phyloP scores from a whole-genome alignment of 1,284 basidiomycete species.

The Trichosporon ovoides region DNA sequence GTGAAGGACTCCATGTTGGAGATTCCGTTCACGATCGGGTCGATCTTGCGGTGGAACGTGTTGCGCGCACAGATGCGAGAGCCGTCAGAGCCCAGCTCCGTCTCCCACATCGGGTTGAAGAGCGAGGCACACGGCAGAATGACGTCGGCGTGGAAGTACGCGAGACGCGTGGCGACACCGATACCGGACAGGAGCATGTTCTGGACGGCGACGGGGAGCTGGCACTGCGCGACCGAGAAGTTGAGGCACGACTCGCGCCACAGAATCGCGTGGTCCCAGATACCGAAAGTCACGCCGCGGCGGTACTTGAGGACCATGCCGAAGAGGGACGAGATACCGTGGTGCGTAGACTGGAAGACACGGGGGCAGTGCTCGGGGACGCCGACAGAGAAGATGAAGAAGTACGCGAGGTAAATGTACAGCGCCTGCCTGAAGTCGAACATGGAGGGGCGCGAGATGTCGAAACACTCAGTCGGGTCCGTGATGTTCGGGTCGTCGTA shows the following conservation, averaged over 20 bases:
- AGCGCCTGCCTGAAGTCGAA: slow-evolving; percentile 16
- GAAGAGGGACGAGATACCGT: slow-evolving; percentile 11
- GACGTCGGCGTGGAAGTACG: slow-evolving; percentile 16
- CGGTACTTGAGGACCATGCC: slow-evolving; percentile 18
- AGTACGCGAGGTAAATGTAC: slow-evolving; percentile 13
- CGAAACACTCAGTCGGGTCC: slow-evolving; percentile 7
- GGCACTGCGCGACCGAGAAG: slow-evolving; percentile 15
- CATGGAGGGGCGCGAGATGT: slow-evolving; percentile 11
- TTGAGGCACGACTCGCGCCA: slow-evolving; percentile 17
- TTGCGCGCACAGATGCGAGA: slow-evolving; percentile 9
- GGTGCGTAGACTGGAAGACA: slow-evolving; percentile 16
- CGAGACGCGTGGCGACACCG: slow-evolving; percentile 13
- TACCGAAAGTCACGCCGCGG: slow-evolving; percentile 13
- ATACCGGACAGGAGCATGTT: slow-evolving; percentile 13
- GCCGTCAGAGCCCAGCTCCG: slow-evolving; percentile 14
- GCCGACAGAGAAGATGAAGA: slow-evolving; percentile 17
- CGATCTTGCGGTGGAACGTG: slow-evolving; percentile 16
- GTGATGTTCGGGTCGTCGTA: slow-evolving; percentile 14
- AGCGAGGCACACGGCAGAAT: slow-evolving; percentile 14
- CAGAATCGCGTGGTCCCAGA: slow-evolving; percentile 18
- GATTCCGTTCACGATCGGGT: slow-evolving; percentile 19
- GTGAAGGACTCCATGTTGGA: slow-evolving; percentile 16
- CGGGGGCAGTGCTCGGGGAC: slow-evolving; percentile 13
- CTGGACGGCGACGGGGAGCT: slow-evolving; percentile 11
- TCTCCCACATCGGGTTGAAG: slow-evolving; percentile 20